phyloP scores from a whole-genome alignment of 163 green algal genomes.

The Prototheca cutis region DNA sequence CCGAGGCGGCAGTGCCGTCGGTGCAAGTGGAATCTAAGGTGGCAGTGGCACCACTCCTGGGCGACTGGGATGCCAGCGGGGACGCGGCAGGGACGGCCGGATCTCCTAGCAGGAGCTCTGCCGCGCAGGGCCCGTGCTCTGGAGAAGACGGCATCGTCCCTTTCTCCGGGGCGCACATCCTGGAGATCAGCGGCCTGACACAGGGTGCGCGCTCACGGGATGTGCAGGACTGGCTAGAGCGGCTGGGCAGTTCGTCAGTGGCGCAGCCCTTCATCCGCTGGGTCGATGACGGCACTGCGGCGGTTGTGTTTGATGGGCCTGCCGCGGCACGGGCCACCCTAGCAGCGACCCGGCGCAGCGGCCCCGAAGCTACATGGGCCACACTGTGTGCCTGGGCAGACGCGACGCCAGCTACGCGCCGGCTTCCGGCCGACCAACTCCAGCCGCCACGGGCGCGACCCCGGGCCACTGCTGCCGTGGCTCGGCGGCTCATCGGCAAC shows the following conservation, averaged over 20 bases:
- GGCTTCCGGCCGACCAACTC: slow-evolving; percentile 2
- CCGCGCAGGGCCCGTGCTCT: too few species aligned
- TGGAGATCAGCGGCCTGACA: slow-evolving; percentile 14
- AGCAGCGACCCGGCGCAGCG: background rate
- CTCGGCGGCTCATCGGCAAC: slow-evolving; percentile 14
- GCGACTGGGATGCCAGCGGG: too few species aligned
- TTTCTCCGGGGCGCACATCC: slow-evolving; percentile 11
- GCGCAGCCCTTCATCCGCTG: slow-evolving; percentile 11
- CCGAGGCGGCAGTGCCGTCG: too few species aligned
- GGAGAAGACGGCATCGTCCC: background rate
- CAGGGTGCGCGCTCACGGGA: slow-evolving; percentile 2
- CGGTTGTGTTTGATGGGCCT: slow-evolving; percentile 4
- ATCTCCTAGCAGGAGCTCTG: too few species aligned
- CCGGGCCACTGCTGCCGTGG: slow-evolving; percentile 11
- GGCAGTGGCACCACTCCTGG: too few species aligned
- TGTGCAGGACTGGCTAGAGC: slow-evolving; percentile 6
- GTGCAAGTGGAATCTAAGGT: too few species aligned
- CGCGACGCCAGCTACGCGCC: background rate
- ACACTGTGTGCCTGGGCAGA: slow-evolving; percentile 7
- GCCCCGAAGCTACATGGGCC: background rate
- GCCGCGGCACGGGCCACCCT: slow-evolving; percentile 1
- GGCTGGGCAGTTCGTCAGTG: background rate
- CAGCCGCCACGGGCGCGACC: slow-evolving; percentile 14
- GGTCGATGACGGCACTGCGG: slow-evolving; percentile 15
- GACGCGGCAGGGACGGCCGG: too few species aligned